These are phyloP conservation scores for Cucurbita argyrosperma DNA, from an alignment of 306 rosid genomes.

Conservation along the genomic window DNA sequence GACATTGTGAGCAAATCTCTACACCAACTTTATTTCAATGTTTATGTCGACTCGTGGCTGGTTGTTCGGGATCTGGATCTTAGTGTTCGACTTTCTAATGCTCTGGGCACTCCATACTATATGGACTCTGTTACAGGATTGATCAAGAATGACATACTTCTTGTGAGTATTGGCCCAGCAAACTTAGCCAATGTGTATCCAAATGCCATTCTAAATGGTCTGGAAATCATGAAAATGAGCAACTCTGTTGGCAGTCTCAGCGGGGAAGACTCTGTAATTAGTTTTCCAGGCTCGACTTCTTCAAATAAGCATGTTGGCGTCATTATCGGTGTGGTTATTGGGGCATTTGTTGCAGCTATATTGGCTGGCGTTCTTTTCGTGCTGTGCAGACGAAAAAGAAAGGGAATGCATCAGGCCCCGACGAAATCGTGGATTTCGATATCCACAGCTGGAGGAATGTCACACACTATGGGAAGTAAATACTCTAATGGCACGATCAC, in stretches of 20 bases:
- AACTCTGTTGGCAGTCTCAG: conserved; percentile 61
- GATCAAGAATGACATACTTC: conserved; percentile 18
- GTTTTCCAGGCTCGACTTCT: conserved; percentile 22
- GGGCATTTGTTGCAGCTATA: conserved; percentile 27
- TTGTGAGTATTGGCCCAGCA: conserved; percentile 64
- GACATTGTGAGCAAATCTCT: conserved; percentile 47
- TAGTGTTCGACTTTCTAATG: neutral
- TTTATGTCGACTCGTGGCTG: conserved; percentile 35
- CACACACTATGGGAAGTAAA: conserved; percentile 75
- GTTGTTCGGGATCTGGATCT: conserved; percentile 45
- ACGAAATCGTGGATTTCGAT: conserved; percentile 69
- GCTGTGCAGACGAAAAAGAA: conserved; percentile 34
- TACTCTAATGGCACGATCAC: conserved; percentile 48
- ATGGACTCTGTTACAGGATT: conserved; percentile 36
- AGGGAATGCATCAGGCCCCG: conserved; percentile 27
- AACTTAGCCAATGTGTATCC: conserved; percentile 22
- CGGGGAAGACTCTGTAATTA: conserved; percentile 9
- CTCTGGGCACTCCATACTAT: conserved; percentile 39
- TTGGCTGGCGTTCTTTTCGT: conserved; percentile 31
- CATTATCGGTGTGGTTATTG: conserved; percentile 47
- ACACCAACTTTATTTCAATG: conserved; percentile 57
- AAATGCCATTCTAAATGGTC: conserved; percentile 78
- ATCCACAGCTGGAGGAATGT: conserved; percentile 40
- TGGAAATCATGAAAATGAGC: conserved; percentile 86
- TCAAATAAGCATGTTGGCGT: conserved; percentile 33